Conservation (phyloP, 2,329 filamentous ascomycete species). For the Neophaeococcomyces aloes region DNA sequence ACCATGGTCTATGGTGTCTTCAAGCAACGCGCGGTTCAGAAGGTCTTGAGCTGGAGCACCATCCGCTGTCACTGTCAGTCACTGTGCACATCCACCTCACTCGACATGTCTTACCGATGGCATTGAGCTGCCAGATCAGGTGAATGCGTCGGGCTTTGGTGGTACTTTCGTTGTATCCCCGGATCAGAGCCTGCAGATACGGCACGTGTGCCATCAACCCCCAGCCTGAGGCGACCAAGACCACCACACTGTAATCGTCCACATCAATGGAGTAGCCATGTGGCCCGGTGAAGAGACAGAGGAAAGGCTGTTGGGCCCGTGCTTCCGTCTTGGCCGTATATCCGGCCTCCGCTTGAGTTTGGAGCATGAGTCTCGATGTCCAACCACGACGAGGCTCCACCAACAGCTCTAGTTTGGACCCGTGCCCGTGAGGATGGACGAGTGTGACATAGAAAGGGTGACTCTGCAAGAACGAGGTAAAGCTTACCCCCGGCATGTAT, state of each 20-base stretch:
- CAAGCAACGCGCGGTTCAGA: background rate
- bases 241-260: slow-evolving; percentile 24
- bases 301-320: background rate
- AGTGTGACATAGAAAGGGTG: slow-evolving; percentile 16
- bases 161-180: slow-evolving; percentile 26
- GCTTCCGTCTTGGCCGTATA: background rate
- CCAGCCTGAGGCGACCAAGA: slow-evolving; percentile 26
- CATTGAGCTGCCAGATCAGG: slow-evolving; percentile 27
- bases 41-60: background rate
- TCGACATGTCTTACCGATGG: slow-evolving; percentile 14
- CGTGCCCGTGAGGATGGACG: background rate
- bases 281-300: slow-evolving; percentile 23
- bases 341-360: background rate
- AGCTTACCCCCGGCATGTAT: slow-evolving; percentile 23
- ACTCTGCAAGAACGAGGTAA: slow-evolving; percentile 21
- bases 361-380: slow-evolving; percentile 20
- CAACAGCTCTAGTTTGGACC: slow-evolving; percentile 23
- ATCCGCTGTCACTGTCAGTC: background rate
- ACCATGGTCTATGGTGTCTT: background rate
- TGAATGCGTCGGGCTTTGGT: slow-evolving; percentile 15
- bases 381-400: slow-evolving; percentile 24
- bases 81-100: too few relatives aligned
- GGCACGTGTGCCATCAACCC: slow-evolving; percentile 25
- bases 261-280: slow-evolving; percentile 24
- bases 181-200: slow-evolving; percentile 29